Percentiles rank a stretch among this genome's conserved stretches.
These are phyloP conservation scores for Eutrema yunnanense DNA, from an alignment of 345 rosid species.

Conservation along the genomic window DNA sequence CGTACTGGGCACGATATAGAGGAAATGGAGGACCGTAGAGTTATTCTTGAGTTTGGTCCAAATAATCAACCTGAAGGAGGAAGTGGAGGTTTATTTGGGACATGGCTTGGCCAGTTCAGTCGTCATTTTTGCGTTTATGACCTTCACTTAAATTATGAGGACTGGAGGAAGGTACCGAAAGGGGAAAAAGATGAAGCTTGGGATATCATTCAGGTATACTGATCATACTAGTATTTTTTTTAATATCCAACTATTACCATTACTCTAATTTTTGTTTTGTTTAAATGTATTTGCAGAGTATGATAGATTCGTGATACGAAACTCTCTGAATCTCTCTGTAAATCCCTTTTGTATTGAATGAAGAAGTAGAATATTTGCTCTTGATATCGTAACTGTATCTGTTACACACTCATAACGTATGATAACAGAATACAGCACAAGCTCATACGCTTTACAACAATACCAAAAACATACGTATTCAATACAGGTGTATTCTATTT, in stretches of 20 bases:
- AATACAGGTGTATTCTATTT: no score
- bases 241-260: background rate
- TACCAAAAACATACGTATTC: no score
- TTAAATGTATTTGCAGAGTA: background rate
- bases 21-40: no score
- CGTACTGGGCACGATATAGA: background rate
- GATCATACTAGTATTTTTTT: background rate
- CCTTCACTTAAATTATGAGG: background rate
- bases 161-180: background rate
- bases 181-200: background rate
- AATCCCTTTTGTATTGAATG: no score
- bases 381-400: no score
- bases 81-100: background rate
- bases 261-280: background rate
- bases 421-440: no score
- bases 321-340: no score
- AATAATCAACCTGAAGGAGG: background rate
- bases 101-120: background rate
- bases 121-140: no score
- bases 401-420: no score
- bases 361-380: no score
- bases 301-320: no score
- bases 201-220: background rate
- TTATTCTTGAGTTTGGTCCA: background rate
- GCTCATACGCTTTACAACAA: no score